Base-by-base conservation (phyloP, 2,329 filamentous ascomycete genomes). In the Aspergillaceae sp. region DNA sequence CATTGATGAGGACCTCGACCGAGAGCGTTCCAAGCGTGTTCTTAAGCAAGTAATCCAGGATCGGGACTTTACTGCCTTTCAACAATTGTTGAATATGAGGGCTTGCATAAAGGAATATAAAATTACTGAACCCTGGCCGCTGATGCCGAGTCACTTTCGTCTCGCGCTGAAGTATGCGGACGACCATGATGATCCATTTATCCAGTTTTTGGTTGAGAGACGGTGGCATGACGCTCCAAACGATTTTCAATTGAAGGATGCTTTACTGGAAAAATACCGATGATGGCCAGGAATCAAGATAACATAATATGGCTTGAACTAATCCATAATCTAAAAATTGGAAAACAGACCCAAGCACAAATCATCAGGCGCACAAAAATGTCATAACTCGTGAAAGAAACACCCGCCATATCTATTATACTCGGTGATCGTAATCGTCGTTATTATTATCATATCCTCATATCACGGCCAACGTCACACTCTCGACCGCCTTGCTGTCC, bases 91-190 rank as follows among this genome's bases (percentile, higher is more conserved):
- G 40, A 19, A 19, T 19, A 19, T 19, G 19, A 19, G 19, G 11
- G 44, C 4, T 51, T 70, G 51, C 45, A 53, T 8, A 59, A 69
- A 32, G 60, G 60, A 1, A 51, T 56, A 2, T 58, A 52, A 29
- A 56, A 58, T 45, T 38, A 19, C 36, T 69, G 5, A 63, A 65
- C 51, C 35, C 5, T 70, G 67, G 67, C 67, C 66, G 2, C 52
- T 66, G 7, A 51, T 53, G n/a, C 45, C 49, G 9, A 56, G 48
- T 4, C 60, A 67, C 51, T 68, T 66, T 47, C 52, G 53, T 7
- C 49, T 58, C 2, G 62, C 64, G 9, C 48, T 62, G 40, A 58
- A 59, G 28, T 56, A 53, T 54, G 62, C 59, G 2, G 52, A 51
- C 30, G 51, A 51, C 11, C 10, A 45, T 26, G 53, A 57, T 32